Conservation (phyloP, 2,329 filamentous ascomycete genomes). For the Exophiala alcalophila region DNA sequence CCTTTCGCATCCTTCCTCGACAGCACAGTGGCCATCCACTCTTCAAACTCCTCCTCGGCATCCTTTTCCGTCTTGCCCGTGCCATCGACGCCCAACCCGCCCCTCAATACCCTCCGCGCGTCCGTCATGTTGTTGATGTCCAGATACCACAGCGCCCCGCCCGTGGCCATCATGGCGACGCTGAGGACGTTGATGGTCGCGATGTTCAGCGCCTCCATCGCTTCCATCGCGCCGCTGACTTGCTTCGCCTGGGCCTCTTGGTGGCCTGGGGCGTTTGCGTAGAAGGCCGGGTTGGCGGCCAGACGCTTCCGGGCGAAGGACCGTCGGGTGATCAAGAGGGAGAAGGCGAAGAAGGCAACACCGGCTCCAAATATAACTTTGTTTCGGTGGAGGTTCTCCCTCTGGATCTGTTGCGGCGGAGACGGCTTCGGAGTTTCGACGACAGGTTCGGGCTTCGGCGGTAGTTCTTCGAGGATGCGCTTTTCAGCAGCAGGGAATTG, state of each 20-base stretch:
- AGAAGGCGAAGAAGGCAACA: constrained; percentile 69
- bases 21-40: constrained; percentile 51
- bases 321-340: constrained; percentile 68
- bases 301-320: constrained; percentile 63
- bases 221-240: constrained; percentile 67
- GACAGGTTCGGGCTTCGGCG: constrained; percentile 3
- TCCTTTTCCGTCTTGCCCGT: constrained; percentile 50
- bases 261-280: constrained; percentile 50
- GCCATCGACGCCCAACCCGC: constrained; percentile 57
- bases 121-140: constrained; percentile 71
- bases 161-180: constrained; percentile 69
- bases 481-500: constrained; percentile 12
- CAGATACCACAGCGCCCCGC: constrained; percentile 71
- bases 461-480: constrained; percentile 21
- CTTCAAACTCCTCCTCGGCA: constrained; percentile 54
- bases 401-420: constrained; percentile 15
- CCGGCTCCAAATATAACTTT: constrained; percentile 69
- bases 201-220: constrained; percentile 76
- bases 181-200: constrained; percentile 83
- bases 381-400: constrained; percentile 48
- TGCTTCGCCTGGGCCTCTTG: constrained; percentile 37
- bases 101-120: constrained; percentile 59
- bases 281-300: constrained; percentile 67
- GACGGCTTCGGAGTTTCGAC: constrained; percentile 5
- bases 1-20: constrained; percentile 45